phyloP scores from a whole-genome alignment of 2,329 filamentous ascomycete species.

The Aspergillus viridinutans region DNA sequence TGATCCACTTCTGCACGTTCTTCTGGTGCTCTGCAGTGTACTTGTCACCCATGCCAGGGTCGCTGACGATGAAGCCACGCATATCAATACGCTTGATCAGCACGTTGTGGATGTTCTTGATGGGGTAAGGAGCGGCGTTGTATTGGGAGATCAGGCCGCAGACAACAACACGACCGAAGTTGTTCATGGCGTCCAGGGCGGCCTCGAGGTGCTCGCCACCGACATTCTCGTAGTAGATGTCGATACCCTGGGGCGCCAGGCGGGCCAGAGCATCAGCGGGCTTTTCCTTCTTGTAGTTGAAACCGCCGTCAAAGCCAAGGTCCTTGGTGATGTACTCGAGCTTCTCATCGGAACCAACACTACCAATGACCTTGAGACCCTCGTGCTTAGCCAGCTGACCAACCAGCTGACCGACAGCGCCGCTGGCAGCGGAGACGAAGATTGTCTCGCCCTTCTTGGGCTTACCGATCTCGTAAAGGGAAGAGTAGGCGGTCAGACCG shows the following conservation, averaged over 20 bases:
- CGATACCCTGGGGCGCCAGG: slow-evolving; percentile 71
- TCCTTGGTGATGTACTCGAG: slow-evolving; percentile 68
- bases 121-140: slow-evolving; percentile 64
- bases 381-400: slow-evolving; percentile 80
- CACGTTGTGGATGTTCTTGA: slow-evolving; percentile 62
- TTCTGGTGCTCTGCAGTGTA: slow-evolving; percentile 69
- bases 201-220: slow-evolving; percentile 71
- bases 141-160: slow-evolving; percentile 73
- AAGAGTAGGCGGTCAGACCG: slow-evolving; percentile 70
- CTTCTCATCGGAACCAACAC: slow-evolving; percentile 75
- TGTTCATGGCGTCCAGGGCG: slow-evolving; percentile 60
- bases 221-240: slow-evolving; percentile 81
- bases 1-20: slow-evolving; percentile 70
- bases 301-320: slow-evolving; percentile 67
- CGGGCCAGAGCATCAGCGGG: slow-evolving; percentile 63
- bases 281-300: slow-evolving; percentile 85
- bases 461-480: slow-evolving; percentile 69
- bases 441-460: slow-evolving; percentile 76
- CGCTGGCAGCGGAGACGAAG: slow-evolving; percentile 74
- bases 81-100: slow-evolving; percentile 64
- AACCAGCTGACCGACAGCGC: slow-evolving; percentile 77
- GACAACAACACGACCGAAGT: slow-evolving; percentile 60
- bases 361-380: slow-evolving; percentile 73
- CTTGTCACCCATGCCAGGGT: slow-evolving; percentile 61
- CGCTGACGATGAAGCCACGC: slow-evolving; percentile 70